These are phyloP conservation scores for Fagopyrum esculentum DNA, from an alignment of 148 eudicot species.

Conservation along the genomic window DNA sequence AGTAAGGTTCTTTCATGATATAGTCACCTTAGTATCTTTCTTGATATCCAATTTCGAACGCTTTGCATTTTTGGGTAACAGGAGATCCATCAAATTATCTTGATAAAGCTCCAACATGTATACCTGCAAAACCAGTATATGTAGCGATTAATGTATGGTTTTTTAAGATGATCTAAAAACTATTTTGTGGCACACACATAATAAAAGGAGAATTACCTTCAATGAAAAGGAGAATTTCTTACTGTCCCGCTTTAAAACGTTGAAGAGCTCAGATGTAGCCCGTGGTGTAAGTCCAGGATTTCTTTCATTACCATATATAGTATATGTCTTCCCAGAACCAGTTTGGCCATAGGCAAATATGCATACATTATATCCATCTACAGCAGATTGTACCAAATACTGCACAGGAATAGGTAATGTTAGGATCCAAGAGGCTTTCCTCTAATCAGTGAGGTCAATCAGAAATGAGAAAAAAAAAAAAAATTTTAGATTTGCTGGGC, in stretches of 20 bases:
- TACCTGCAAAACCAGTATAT: conserved; percentile 30
- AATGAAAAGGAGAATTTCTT: conserved; percentile 78
- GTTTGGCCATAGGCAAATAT: conserved; percentile 99
- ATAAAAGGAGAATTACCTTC: conserved; percentile 45
- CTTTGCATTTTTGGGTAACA: conserved; percentile 71
- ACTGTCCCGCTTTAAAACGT: conserved; percentile 60
- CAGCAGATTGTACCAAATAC: conserved; percentile 98
- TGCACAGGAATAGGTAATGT: conserved; percentile 23
- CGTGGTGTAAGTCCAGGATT: conserved; percentile 94
- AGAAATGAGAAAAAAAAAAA: neutral
- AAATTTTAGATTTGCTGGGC: conserved; percentile 11
- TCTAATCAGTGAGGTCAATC: neutral
- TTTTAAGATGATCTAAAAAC: neutral
- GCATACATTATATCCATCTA: conserved; percentile 94
- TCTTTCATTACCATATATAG: conserved; percentile 74
- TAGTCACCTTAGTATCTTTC: conserved; percentile 82
- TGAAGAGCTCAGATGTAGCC: conserved; percentile 83
- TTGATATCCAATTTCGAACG: conserved; percentile 72
- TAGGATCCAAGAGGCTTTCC: neutral
- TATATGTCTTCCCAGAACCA: conserved; percentile 97
- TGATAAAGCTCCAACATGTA: conserved; percentile 97
- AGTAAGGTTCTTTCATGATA: neutral
- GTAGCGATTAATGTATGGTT: neutral
- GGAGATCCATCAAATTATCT: conserved; percentile 81
- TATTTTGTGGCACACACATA: neutral